A percentile compares a stretch with the other conserved stretches of the same genome.
Evolutionary conservation across 2,329 filamentous ascomycete genomes (phyloP).

Genomic region (Colletotrichum camelliae): DNA sequence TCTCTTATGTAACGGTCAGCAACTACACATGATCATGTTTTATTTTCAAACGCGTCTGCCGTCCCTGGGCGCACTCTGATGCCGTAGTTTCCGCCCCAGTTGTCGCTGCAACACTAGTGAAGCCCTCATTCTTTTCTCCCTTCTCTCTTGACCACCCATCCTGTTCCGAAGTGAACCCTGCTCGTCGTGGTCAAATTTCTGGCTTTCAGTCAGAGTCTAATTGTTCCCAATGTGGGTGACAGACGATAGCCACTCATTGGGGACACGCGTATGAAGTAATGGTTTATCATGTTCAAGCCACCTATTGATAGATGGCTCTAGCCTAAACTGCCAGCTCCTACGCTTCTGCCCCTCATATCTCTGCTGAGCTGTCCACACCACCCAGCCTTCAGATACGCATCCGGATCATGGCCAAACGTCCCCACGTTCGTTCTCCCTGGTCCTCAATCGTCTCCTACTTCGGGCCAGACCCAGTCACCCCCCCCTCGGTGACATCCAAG

Average conservation of each 20-base stretch:
- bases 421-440: not conserved
- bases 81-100: not conserved
- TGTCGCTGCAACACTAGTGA: conserved; percentile 1
- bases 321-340: conserved; percentile 8
- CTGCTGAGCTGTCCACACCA: not conserved
- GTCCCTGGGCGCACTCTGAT: not conserved
- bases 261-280: not conserved
- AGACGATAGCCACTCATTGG: not conserved
- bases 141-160: conserved; percentile 2
- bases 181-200: not conserved
- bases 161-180: not conserved
- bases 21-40: not conserved
- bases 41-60: not conserved
- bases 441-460: not conserved
- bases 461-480: not conserved
- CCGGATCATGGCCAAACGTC: not conserved
- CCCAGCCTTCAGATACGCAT: conserved; percentile 15
- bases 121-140: conserved; percentile 4
- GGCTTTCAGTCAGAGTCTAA: not conserved
- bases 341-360: conserved; percentile 1
- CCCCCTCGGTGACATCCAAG: not conserved
- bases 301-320: conserved; percentile 13
- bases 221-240: not conserved
- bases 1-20: not conserved
- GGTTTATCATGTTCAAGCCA: conserved; percentile 21